These are phyloP conservation scores for Pezicula radicicola DNA, from an alignment of 2,329 filamentous ascomycete genomes.

Conservation along the genomic window DNA sequence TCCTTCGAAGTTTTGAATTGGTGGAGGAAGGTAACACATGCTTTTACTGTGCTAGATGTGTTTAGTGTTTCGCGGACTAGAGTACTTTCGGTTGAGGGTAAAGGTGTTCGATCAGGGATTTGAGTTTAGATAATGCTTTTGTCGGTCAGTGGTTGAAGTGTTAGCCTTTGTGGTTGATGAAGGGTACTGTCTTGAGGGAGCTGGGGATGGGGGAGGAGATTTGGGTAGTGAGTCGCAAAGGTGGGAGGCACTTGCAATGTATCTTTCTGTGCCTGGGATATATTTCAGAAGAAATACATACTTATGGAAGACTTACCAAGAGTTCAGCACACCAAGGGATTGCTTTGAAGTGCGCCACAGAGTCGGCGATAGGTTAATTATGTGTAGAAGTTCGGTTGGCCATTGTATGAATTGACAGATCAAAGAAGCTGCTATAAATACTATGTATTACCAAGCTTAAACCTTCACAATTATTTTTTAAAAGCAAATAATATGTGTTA, in stretches of 20 bases:
- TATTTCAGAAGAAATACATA: too few species aligned
- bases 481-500: too few species aligned
- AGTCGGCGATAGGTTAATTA: constrained; percentile 22
- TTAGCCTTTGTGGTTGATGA: too few species aligned
- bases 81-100: constrained; percentile 22
- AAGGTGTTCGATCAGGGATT: constrained; percentile 23
- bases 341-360: constrained; percentile 24
- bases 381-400: constrained; percentile 7
- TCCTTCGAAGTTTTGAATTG: constrained; percentile 1
- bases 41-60: constrained; percentile 19
- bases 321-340: constrained; percentile 27
- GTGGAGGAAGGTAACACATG: constrained; percentile 21
- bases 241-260: too few species aligned
- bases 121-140: constrained; percentile 16
- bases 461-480: too few species aligned
- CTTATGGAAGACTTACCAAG: constrained; percentile 4
- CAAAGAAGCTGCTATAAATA: too few species aligned
- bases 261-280: too few species aligned
- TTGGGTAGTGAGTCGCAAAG: too few species aligned
- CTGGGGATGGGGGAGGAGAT: too few species aligned
- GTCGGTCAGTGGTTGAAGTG: background rate
- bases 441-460: too few species aligned
- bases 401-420: background rate
- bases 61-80: constrained; percentile 26
- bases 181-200: too few species aligned